Conservation (phyloP, 1,284 basidiomycete species). For the Irpex sp. region DNA sequence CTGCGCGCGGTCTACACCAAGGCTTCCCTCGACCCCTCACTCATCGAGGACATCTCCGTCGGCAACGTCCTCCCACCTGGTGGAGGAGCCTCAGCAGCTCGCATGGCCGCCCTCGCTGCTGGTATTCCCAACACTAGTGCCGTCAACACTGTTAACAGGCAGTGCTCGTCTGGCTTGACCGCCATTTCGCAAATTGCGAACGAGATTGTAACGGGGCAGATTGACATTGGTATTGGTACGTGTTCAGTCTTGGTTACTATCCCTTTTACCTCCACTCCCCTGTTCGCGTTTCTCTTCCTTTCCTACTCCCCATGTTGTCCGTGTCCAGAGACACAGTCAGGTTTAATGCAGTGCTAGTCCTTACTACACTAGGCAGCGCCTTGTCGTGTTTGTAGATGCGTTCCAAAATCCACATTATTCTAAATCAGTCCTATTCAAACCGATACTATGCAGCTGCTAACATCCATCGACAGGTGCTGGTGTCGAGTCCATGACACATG, state of each 20-base stretch:
- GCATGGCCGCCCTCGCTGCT: constrained; percentile 92
- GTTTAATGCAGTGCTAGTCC: too few relatives aligned
- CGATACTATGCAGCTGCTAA: background rate
- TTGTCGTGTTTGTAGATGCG: too few relatives aligned
- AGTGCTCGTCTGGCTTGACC: constrained; percentile 91
- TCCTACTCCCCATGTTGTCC: too few relatives aligned
- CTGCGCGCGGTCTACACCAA: constrained; percentile 70
- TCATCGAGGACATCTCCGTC: constrained; percentile 88
- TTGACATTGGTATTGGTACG: constrained; percentile 90
- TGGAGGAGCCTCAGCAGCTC: constrained; percentile 86
- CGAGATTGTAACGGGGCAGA: constrained; percentile 80
- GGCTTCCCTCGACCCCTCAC: constrained; percentile 69
- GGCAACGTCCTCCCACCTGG: constrained; percentile 94
- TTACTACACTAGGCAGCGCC: too few relatives aligned
- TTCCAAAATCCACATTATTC: too few relatives aligned
- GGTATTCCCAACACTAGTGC: constrained; percentile 80
- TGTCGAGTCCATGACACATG: constrained; percentile 93
- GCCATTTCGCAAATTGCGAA: constrained; percentile 91
- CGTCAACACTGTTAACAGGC: constrained; percentile 90
- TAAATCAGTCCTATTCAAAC: too few relatives aligned
- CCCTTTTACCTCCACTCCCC: background rate
- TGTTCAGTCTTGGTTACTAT: constrained; percentile 4
- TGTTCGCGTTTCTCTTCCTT: background rate
- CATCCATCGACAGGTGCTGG: constrained; percentile 65
- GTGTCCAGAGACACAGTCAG: too few relatives aligned